These are phyloP conservation scores for Pichia insulana DNA, from an alignment of 805 yeast genomes.

Conservation along the genomic window DNA sequence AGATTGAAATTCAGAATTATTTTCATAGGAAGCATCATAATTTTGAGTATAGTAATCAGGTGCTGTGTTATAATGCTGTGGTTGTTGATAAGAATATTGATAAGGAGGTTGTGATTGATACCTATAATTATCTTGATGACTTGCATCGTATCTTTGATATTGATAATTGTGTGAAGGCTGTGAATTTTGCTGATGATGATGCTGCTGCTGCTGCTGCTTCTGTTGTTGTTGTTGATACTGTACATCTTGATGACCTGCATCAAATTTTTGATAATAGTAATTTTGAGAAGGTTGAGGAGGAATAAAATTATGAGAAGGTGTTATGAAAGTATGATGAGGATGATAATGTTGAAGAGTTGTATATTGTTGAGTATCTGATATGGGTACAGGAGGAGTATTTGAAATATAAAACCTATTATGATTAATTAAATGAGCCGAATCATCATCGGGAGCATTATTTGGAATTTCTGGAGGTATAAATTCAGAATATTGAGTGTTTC, in stretches of 20 bases:
- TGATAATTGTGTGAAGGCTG: not conserved
- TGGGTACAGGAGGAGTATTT: no score
- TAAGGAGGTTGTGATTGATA: not conserved
- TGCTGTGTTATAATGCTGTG: not conserved
- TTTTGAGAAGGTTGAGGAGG: not conserved
- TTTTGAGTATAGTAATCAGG: not conserved
- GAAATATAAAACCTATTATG: not conserved
- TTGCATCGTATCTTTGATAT: no score
- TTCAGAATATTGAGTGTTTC: no score
- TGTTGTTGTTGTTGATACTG: not conserved
- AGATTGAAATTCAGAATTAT: not conserved
- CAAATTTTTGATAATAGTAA: not conserved
- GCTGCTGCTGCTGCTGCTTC: not conserved
- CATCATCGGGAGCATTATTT: not conserved
- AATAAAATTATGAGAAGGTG: not conserved
- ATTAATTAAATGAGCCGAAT: not conserved
- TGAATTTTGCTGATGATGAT: not conserved
- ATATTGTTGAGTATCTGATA: no score
- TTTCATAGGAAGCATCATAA: not conserved
- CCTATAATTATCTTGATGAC: not conserved
- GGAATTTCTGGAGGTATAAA: not conserved
- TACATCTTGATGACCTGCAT: conserved; percentile 1
- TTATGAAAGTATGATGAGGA: no score
- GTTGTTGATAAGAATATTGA: not conserved
- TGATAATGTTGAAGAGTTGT: no score